Percentiles rank a stretch among this genome's conserved stretches.
Evolutionary conservation across 208 protist genomes (phyloP).

Genomic region (Leishmania aethiopica): DNA sequence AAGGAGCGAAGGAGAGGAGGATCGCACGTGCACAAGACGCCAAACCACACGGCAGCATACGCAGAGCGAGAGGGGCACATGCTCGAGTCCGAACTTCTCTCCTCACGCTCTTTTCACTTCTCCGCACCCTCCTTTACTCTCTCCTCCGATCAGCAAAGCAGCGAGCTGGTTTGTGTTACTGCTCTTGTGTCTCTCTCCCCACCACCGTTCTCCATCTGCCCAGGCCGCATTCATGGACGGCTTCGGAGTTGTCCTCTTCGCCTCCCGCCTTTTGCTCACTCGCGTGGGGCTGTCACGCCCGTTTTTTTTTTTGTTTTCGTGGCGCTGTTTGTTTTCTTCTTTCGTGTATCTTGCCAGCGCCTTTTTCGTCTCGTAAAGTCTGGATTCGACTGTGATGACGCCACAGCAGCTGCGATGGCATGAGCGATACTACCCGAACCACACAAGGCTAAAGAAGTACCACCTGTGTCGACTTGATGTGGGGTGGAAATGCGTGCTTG

Average conservation of each 20-base stretch:
- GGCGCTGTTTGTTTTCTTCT: neutral
- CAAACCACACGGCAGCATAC: neutral
- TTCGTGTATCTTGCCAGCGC: neutral
- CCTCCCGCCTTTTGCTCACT: no score
- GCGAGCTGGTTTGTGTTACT: neutral
- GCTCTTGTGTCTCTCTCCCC: slow-evolving; percentile 6
- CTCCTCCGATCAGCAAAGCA: neutral
- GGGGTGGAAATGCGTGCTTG: neutral
- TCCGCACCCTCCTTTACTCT: neutral
- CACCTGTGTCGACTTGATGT: neutral
- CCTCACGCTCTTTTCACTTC: neutral
- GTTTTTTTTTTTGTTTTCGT: neutral
- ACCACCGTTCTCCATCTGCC: neutral
- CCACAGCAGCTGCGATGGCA: neutral
- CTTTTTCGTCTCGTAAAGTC: neutral
- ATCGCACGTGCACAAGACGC: neutral
- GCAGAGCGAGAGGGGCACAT: neutral
- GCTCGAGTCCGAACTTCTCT: neutral
- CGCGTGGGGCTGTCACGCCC: no score
- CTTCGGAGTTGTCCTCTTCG: neutral
- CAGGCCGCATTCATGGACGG: neutral
- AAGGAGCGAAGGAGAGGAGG: no score
- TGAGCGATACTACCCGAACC: neutral
- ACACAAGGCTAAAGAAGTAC: neutral
- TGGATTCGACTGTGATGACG: neutral